Evolutionary conservation across 805 yeast genomes (phyloP).

Genomic region (Saccharomycopsis synnaedendra): DNA sequence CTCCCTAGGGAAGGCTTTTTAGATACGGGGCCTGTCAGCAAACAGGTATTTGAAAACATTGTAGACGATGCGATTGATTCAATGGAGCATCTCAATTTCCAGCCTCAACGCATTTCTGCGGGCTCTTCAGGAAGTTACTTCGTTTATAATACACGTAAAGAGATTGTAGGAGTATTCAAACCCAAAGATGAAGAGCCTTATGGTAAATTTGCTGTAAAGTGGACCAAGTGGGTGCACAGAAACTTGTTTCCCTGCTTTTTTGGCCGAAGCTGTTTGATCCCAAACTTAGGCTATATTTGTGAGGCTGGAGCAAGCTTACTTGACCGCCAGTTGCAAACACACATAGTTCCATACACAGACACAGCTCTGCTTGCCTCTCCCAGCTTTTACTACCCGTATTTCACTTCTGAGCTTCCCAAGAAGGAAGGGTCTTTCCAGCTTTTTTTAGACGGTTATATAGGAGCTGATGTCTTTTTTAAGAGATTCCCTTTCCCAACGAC

Average conservation of each 20-base stretch:
- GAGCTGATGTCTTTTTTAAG: conserved; percentile 49
- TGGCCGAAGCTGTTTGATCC: conserved; percentile 62
- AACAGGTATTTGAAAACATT: conserved; percentile 26
- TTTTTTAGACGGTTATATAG: conserved; percentile 45
- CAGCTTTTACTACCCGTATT: conserved; percentile 38
- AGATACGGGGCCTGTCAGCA: conserved; percentile 21
- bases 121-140: conserved; percentile 71
- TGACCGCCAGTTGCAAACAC: conserved; percentile 46
- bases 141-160: conserved; percentile 27
- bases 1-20: conserved; percentile 23
- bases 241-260: conserved; percentile 69
- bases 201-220: conserved; percentile 66
- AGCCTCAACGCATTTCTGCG: conserved; percentile 43
- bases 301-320: conserved; percentile 63
- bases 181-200: conserved; percentile 78
- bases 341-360: conserved; percentile 58
- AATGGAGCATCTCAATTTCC: conserved; percentile 27
- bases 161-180: conserved; percentile 52
- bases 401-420: conserved; percentile 19
- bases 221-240: conserved; percentile 72
- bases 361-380: conserved; percentile 38
- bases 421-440: conserved; percentile 62
- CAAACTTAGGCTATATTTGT: conserved; percentile 60
- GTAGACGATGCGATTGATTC: conserved; percentile 35
- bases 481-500: conserved; percentile 46